These are phyloP conservation scores for Thecaphora thlaspeos DNA, from an alignment of 1,284 basidiomycete genomes.

Conservation along the genomic window DNA sequence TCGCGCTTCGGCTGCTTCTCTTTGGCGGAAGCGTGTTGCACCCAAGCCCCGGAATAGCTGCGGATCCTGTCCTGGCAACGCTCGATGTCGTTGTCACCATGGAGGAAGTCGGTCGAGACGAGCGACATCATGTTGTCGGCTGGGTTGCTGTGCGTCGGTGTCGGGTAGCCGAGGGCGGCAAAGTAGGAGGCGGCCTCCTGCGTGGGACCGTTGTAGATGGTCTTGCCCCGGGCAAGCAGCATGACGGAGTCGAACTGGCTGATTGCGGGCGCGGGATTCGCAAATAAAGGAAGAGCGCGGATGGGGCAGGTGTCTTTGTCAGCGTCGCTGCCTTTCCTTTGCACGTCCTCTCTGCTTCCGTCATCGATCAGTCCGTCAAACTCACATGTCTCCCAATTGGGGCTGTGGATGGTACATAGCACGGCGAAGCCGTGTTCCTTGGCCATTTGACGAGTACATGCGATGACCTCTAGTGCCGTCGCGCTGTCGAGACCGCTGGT, in stretches of 20 bases:
- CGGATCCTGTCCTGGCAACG: too few relatives aligned
- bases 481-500: conserved; percentile 52
- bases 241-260: conserved; percentile 48
- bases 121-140: conserved; percentile 52
- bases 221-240: conserved; percentile 50
- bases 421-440: conserved; percentile 48
- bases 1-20: conserved; percentile 2
- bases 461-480: conserved; percentile 55
- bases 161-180: conserved; percentile 24
- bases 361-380: too few relatives aligned
- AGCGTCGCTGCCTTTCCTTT: too few relatives aligned
- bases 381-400: conserved; percentile 53
- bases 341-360: too few relatives aligned
- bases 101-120: conserved; percentile 52
- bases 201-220: conserved; percentile 41
- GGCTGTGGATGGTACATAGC: conserved; percentile 58
- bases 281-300: too few relatives aligned
- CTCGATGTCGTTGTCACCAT: too few relatives aligned
- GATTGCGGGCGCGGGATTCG: too few relatives aligned
- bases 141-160: conserved; percentile 46
- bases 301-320: too few relatives aligned
- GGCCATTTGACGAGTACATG: conserved; percentile 43
- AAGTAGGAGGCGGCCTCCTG: conserved; percentile 38
- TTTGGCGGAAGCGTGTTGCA: too few relatives aligned
- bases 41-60: too few relatives aligned